Evolutionary conservation across 2,329 filamentous ascomycete genomes (phyloP), one percentile per base, ranked within the genome.

Genomic region (Trichoderma oligosporum): DNA sequence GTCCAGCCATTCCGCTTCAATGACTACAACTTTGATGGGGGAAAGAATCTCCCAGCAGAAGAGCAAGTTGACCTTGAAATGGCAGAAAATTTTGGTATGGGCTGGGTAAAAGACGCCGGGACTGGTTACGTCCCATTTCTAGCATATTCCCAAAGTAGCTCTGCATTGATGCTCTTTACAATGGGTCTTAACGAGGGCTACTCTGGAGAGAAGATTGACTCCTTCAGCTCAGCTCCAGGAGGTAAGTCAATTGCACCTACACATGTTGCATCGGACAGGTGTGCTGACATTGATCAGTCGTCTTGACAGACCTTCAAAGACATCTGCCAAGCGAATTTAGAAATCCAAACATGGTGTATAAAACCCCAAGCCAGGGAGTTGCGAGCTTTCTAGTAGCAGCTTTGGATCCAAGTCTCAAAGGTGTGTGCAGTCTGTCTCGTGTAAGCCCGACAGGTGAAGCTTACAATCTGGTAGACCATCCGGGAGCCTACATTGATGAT

Each of bases 341-440:
- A 8, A 57, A 57, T 35, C 55, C 36, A n/a, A 57, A 44, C 8
- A 51, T 49, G 36, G 22, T 35, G 2, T 57, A 57, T 12, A 57
- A 57, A 27, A 38, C 55, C 7, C 38, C 55, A 12, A 51, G 45
- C 14, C 55, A 51, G n/a, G 55, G 55, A 18, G 55, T 29, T 11
- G 55, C 55, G n/a, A 57, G 55, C 38, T 57, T 57, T 31, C 46
- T 57, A 5, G 46, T 57, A 7, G 55, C 55, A 20, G 55, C 55
- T 16, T 18, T 57, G 12, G 55, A 57, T 14, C 55, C 55, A 14
- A 51, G 18, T 9, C 46, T 57, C 12, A 6, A 51, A 7, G 31
- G 55, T 51, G 45, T 27, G 54, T 29, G 9, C 7, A 2, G 7
- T 22, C 7, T 2, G 7, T 22, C 7, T 4, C 4, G 5, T n/a